Conservation (phyloP, 805 yeast species). For the Teunomyces kruisii region DNA sequence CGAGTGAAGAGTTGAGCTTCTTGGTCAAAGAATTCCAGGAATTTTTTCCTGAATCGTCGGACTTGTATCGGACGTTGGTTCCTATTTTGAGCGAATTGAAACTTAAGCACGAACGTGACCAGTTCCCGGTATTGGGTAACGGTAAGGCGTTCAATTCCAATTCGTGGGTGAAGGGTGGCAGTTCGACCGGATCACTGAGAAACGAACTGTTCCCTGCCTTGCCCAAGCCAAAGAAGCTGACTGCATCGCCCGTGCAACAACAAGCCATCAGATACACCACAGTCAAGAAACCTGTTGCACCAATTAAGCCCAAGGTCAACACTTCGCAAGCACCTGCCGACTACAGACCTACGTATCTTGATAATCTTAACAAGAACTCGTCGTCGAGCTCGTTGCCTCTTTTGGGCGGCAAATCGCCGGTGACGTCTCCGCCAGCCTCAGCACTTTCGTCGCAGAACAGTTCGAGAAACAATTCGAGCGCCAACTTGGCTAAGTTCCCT, state of each 20-base stretch:
- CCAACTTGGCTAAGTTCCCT: slow-evolving; percentile 44
- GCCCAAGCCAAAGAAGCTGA: slow-evolving; percentile 23
- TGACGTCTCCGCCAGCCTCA: not conserved
- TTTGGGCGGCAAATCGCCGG: slow-evolving; percentile 7
- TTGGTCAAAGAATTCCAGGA: slow-evolving; percentile 63
- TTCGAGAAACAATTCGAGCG: slow-evolving; percentile 13
- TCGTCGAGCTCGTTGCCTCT: slow-evolving; percentile 29
- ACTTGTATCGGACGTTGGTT: slow-evolving; percentile 41
- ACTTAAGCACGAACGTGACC: slow-evolving; percentile 27
- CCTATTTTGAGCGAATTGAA: slow-evolving; percentile 19
- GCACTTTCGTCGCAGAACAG: slow-evolving; percentile 7
- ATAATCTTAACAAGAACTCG: slow-evolving; percentile 15
- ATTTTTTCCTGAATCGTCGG: slow-evolving; percentile 48
- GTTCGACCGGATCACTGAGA: slow-evolving; percentile 10
- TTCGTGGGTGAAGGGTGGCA: slow-evolving; percentile 11
- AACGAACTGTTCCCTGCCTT: slow-evolving; percentile 37
- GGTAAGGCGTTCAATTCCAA: slow-evolving; percentile 9
- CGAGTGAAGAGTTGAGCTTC: slow-evolving; percentile 51
- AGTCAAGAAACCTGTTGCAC: slow-evolving; percentile 21
- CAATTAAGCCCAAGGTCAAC: slow-evolving; percentile 14
- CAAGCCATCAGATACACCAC: slow-evolving; percentile 38
- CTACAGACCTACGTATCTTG: slow-evolving; percentile 35
- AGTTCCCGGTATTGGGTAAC: slow-evolving; percentile 51
- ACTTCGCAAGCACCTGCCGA: slow-evolving; percentile 17
- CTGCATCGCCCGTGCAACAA: slow-evolving; percentile 13